phyloP scores from a whole-genome alignment of 305 asterid species.

The Petunia hybrid region DNA sequence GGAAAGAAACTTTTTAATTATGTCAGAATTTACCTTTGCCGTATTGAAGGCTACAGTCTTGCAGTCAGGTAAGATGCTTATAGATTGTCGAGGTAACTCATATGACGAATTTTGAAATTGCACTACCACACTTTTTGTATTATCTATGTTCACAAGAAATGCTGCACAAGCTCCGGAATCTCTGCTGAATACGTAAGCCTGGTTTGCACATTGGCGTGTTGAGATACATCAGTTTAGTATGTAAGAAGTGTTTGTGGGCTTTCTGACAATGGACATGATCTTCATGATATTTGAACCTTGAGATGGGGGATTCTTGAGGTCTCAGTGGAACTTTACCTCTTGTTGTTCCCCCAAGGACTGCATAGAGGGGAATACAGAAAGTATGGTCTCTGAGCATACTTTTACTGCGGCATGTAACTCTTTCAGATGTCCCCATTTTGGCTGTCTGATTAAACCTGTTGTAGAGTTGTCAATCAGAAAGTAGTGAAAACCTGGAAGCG shows the following conservation, averaged over 20 bases:
- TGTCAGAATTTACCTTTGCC: conserved; percentile 59
- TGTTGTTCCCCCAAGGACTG: conserved; percentile 62
- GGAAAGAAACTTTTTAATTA: neutral
- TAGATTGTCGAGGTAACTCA: conserved; percentile 65
- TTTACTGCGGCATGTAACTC: conserved; percentile 77
- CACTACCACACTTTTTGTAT: conserved; percentile 38
- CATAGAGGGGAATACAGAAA: conserved; percentile 51
- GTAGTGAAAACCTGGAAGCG: conserved; percentile 8
- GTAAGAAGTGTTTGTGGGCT: neutral
- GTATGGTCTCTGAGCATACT: conserved; percentile 59
- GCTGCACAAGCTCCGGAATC: conserved; percentile 70
- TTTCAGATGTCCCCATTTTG: conserved; percentile 84
- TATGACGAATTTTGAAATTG: conserved; percentile 55
- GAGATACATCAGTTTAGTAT: neutral
- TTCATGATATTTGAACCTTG: conserved; percentile 6
- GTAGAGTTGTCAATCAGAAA: conserved; percentile 3
- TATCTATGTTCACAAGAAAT: conserved; percentile 70
- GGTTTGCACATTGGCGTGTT: conserved; percentile 7
- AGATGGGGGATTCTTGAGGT: neutral
- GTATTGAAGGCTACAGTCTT: conserved; percentile 72
- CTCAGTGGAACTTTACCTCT: conserved; percentile 52
- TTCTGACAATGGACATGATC: neutral
- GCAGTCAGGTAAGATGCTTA: conserved; percentile 89
- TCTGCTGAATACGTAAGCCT: conserved; percentile 69
- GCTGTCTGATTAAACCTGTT: conserved; percentile 78